phyloP scores from a whole-genome alignment of 2,329 filamentous ascomycete species.

The Fonsecaea pedrosoi region DNA sequence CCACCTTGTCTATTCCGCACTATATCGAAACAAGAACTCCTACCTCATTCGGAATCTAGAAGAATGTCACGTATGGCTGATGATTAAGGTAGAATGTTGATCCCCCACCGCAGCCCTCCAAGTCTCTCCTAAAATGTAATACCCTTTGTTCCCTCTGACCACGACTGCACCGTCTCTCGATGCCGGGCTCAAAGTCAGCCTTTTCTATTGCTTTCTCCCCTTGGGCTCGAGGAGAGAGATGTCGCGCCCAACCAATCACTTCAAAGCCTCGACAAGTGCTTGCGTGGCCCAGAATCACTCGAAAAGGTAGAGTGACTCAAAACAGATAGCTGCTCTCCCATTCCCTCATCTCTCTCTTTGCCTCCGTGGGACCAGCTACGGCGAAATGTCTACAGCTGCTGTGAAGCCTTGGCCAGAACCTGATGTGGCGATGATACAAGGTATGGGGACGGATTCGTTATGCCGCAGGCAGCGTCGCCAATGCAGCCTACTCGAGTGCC shows the following conservation, averaged over 20 bases:
- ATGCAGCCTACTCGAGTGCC: background rate
- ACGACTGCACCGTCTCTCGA: background rate
- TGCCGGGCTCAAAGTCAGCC: background rate
- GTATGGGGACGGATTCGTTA: background rate
- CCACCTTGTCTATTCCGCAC: background rate
- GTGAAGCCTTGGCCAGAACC: background rate
- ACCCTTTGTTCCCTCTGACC: background rate
- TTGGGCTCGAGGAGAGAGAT: background rate
- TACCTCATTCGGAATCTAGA: background rate
- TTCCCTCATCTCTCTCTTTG: background rate
- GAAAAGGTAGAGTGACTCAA: background rate
- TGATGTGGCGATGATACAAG: background rate
- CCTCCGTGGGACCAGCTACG: background rate
- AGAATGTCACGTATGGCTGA: background rate
- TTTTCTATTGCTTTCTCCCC: background rate
- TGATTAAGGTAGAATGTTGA: conserved; percentile 8
- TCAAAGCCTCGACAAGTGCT: background rate
- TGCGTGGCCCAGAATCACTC: background rate
- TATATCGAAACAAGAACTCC: background rate
- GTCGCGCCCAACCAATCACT: background rate
- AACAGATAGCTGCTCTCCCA: background rate
- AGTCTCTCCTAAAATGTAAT: background rate
- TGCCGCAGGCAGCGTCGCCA: background rate
- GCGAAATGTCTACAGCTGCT: background rate
- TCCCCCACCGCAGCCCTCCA: background rate